phyloP scores from a whole-genome alignment of 2,329 filamentous ascomycete species.

The Botrytis squamosa region DNA sequence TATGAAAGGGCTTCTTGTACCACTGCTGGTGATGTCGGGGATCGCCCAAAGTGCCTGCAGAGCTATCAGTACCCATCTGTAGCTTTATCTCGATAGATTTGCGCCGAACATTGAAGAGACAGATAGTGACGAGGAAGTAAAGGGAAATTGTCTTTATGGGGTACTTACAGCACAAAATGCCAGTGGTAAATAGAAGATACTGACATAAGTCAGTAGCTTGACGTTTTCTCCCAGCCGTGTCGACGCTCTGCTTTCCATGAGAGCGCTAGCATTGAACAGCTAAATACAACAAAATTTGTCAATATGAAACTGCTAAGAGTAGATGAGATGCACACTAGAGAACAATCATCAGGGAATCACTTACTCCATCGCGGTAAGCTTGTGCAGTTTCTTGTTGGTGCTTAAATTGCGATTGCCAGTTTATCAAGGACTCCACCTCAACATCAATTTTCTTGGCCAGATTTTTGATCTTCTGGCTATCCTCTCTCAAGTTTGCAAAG shows the following conservation, averaged over 20 bases:
- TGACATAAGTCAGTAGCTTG: background rate
- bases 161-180: background rate
- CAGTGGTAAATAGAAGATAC: background rate
- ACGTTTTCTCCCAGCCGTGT: background rate
- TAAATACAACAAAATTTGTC: background rate
- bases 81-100: background rate
- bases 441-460: background rate
- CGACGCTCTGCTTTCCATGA: background rate
- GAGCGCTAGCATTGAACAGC: background rate
- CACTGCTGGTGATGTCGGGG: background rate
- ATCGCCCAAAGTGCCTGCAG: background rate
- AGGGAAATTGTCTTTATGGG: too few relatives aligned
- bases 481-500: too few relatives aligned
- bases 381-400: background rate
- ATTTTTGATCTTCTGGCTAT: too few relatives aligned
- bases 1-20: background rate
- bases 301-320: too few relatives aligned
- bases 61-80: background rate
- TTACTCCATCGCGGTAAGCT: background rate
- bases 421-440: background rate
- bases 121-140: too few relatives aligned
- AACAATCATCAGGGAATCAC: rapidly evolving
- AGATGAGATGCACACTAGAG: too few relatives aligned
- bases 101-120: too few relatives aligned
- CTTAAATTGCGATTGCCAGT: background rate